phyloP scores from a whole-genome alignment of 352 stramenopile genomes.

The Plasmopara muralis region DNA sequence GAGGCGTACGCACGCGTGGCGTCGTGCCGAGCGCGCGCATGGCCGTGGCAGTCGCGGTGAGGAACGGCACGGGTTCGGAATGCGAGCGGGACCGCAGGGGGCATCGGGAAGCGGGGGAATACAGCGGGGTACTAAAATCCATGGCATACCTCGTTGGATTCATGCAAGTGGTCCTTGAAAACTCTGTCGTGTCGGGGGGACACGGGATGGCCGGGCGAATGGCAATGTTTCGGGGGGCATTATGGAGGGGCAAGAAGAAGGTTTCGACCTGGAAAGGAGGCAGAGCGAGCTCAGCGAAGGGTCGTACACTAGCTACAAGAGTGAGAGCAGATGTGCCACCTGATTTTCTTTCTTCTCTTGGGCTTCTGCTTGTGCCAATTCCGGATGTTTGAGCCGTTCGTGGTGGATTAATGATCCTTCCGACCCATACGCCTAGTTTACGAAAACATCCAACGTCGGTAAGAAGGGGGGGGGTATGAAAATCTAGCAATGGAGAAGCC shows the following conservation, averaged over 20 bases:
- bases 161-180: too few species aligned
- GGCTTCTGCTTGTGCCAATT: conserved; percentile 26
- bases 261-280: conserved; percentile 23
- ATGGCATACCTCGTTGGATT: too few species aligned
- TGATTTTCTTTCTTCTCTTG: conserved; percentile 22
- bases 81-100: neutral
- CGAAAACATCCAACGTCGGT: conserved; percentile 2
- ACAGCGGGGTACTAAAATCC: too few species aligned
- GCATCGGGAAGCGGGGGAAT: too few species aligned
- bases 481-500: too few species aligned
- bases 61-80: neutral
- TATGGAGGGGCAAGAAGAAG: conserved; percentile 49
- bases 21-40: neutral
- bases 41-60: neutral
- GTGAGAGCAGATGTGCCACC: conserved; percentile 19
- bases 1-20: conserved; percentile 12
- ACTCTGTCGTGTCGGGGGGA: too few species aligned
- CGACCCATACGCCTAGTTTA: conserved; percentile 63
- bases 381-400: conserved; percentile 67
- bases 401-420: conserved; percentile 78
- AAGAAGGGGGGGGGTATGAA: conserved; percentile 6
- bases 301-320: neutral
- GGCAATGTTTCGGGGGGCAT: conserved; percentile 31
- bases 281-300: neutral
- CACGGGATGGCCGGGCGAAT: conserved; percentile 49